Evolutionary conservation across 1,284 basidiomycete species (phyloP).

Genomic region (Ustilago lituana): DNA sequence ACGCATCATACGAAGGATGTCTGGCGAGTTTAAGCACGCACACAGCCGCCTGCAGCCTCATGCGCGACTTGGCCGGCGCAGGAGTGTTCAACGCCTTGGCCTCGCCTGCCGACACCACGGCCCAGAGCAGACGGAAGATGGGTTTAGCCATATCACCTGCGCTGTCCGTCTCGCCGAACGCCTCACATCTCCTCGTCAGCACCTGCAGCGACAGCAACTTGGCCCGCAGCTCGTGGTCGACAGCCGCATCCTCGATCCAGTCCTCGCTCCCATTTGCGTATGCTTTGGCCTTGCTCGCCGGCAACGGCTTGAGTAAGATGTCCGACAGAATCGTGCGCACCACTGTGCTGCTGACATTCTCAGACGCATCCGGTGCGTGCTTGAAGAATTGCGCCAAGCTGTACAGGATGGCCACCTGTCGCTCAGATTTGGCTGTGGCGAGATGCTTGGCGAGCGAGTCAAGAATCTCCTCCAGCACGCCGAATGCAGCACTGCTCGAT

Average conservation of each 20-base stretch:
- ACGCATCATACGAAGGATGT: constrained; percentile 73
- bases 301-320: constrained; percentile 53
- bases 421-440: constrained; percentile 71
- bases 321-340: constrained; percentile 75
- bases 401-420: constrained; percentile 76
- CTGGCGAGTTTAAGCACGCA: constrained; percentile 83
- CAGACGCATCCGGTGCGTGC: constrained; percentile 77
- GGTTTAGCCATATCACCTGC: constrained; percentile 52
- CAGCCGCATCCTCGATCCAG: constrained; percentile 53
- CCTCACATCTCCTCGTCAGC: constrained; percentile 51
- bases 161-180: constrained; percentile 39
- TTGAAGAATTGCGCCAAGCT: constrained; percentile 81
- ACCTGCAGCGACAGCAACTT: constrained; percentile 52
- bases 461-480: constrained; percentile 46
- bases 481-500: constrained; percentile 32
- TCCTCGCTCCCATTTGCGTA: constrained; percentile 29
- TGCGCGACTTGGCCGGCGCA: constrained; percentile 60
- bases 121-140: constrained; percentile 55
- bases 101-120: constrained; percentile 48
- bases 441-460: constrained; percentile 75
- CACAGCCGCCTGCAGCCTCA: constrained; percentile 82
- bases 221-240: constrained; percentile 39
- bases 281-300: constrained; percentile 18
- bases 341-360: constrained; percentile 79
- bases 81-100: constrained; percentile 49